These are phyloP conservation scores for Neocatenulostroma microsporum DNA, from an alignment of 2,329 filamentous ascomycete species.

Conservation along the genomic window DNA sequence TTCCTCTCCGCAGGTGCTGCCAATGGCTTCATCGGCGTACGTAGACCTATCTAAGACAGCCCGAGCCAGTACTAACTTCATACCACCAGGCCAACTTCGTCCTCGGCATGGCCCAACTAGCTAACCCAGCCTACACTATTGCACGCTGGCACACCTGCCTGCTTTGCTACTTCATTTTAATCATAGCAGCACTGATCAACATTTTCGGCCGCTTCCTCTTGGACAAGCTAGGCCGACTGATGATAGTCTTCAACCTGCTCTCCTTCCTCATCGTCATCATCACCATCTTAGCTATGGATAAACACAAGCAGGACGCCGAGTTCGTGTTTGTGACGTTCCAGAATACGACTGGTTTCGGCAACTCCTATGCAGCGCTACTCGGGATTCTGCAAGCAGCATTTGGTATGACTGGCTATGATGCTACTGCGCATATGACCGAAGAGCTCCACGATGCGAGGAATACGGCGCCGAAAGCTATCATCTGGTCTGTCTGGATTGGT, in stretches of 20 bases:
- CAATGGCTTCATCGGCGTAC: conserved; percentile 1
- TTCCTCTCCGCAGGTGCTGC: conserved; percentile 22
- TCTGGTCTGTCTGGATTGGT: conserved; percentile 8
- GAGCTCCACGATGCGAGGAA: conserved; percentile 7
- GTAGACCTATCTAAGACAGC: not conserved
- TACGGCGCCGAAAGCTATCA: conserved; percentile 6
- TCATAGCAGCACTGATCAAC: conserved; percentile 39
- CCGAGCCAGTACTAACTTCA: not conserved
- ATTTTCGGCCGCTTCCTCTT: conserved; percentile 43
- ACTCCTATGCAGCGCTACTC: conserved; percentile 44
- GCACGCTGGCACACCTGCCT: conserved; percentile 49
- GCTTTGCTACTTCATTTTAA: conserved; percentile 43
- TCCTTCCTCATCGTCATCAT: conserved; percentile 46
- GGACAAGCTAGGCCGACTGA: conserved; percentile 42
- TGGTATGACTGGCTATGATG: conserved; percentile 42
- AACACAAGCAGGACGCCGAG: conserved; percentile 43
- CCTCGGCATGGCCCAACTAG: conserved; percentile 46
- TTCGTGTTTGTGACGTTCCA: conserved; percentile 49
- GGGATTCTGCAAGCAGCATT: conserved; percentile 47
- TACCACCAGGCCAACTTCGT: conserved; percentile 40
- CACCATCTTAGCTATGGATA: conserved; percentile 45
- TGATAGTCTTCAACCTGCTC: conserved; percentile 45
- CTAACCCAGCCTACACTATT: conserved; percentile 43
- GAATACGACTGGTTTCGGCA: conserved; percentile 45
- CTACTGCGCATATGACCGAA: conserved; percentile 8